phyloP scores from a whole-genome alignment of 2,329 filamentous ascomycete species.

The Fusarium neocosmosporiellum region DNA sequence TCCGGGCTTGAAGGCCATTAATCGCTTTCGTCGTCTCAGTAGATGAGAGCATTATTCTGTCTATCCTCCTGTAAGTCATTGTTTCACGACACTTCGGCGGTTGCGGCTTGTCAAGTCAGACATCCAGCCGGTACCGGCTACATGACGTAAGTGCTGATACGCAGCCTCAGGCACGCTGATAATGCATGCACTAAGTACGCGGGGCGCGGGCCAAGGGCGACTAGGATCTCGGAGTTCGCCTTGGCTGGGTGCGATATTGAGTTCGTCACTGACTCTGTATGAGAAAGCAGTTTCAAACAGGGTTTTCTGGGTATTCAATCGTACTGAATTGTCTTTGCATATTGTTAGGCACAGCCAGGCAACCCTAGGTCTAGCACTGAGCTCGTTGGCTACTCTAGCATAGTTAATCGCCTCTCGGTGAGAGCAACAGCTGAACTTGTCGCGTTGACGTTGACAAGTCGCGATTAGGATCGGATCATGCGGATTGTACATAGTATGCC shows the following conservation, averaged over 20 bases:
- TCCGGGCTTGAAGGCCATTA: background rate
- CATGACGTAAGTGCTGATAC: constrained; percentile 28
- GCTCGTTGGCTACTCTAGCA: background rate
- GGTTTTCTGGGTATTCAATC: background rate
- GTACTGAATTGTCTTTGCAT: background rate
- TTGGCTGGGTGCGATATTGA: background rate
- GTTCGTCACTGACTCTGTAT: background rate
- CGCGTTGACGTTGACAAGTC: background rate
- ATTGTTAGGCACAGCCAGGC: background rate
- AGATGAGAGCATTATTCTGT: background rate
- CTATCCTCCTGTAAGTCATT: background rate
- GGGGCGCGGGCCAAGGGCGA: constrained; percentile 11
- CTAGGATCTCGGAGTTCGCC: constrained; percentile 6
- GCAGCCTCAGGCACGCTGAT: constrained; percentile 21
- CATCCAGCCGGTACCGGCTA: constrained; percentile 5
- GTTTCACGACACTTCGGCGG: background rate
- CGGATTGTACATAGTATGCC: background rate
- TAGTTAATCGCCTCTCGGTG: background rate
- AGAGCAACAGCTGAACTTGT: background rate
- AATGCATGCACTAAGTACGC: constrained; percentile 36
- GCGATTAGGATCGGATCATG: background rate
- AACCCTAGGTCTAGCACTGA: background rate
- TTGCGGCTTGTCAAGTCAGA: background rate
- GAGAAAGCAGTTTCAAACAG: background rate
- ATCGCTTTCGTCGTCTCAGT: background rate